Percentiles rank a stretch among this genome's conserved stretches.
phyloP scores from a whole-genome alignment of 805 yeast genomes.

The Wickerhamiella nectarea region DNA sequence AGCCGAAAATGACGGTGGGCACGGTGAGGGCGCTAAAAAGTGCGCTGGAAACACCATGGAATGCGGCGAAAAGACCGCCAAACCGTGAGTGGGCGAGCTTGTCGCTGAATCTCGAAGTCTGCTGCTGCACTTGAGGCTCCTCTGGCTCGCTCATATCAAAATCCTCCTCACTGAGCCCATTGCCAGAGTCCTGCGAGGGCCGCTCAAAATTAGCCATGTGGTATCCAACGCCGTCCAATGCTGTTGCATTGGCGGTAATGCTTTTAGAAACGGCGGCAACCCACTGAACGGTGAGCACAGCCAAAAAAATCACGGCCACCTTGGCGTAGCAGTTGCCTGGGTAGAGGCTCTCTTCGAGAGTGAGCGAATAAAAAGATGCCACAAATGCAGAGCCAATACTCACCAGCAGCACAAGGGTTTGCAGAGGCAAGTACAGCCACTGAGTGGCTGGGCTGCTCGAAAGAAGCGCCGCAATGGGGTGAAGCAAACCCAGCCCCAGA shows the following conservation, averaged over 20 bases:
- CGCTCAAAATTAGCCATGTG: conserved; percentile 17
- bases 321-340: conserved; percentile 62
- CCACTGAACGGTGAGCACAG: conserved; percentile 42
- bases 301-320: conserved; percentile 47
- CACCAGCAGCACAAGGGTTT: conserved; percentile 37
- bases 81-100: conserved; percentile 7
- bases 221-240: conserved; percentile 24
- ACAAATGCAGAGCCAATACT: conserved; percentile 39
- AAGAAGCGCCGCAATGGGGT: conserved; percentile 56
- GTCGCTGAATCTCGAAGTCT: not conserved
- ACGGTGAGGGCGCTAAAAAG: conserved; percentile 44
- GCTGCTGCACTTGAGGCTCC: not conserved
- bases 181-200: conserved; percentile 20
- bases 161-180: conserved; percentile 10
- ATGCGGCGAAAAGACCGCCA: not conserved
- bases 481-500: conserved; percentile 37
- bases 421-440: conserved; percentile 37
- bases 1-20: conserved; percentile 47
- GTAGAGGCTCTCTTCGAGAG: conserved; percentile 46
- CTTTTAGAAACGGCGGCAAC: conserved; percentile 22
- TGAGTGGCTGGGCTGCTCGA: conserved; percentile 45
- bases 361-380: conserved; percentile 42
- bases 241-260: conserved; percentile 8
- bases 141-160: conserved; percentile 2
- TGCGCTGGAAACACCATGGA: conserved; percentile 25